Conservation (phyloP, 345 rosid genomes). For the Populus euphratica region DNA sequence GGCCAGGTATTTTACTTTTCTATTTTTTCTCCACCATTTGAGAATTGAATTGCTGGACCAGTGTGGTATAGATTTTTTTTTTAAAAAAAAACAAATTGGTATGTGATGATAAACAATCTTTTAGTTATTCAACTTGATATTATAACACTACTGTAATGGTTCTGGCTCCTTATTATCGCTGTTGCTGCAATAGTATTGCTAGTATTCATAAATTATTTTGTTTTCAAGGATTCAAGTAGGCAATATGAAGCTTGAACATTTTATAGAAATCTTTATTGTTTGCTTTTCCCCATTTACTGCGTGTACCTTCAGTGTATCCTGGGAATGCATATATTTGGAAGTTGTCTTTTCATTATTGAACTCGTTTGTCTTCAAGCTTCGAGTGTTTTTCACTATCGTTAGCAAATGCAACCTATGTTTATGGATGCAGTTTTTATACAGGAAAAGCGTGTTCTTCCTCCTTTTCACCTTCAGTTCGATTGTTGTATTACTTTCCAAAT, state of each 20-base stretch:
- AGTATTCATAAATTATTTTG: too few relatives aligned
- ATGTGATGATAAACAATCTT: too few relatives aligned
- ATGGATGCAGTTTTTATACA: too few relatives aligned
- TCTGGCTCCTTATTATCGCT: neutral
- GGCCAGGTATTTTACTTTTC: slow-evolving; percentile 44
- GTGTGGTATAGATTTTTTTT: neutral
- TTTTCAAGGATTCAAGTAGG: neutral
- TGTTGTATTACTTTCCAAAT: too few relatives aligned
- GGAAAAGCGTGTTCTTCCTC: too few relatives aligned
- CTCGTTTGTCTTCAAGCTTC: neutral
- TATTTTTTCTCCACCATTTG: neutral
- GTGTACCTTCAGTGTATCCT: neutral
- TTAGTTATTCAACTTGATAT: neutral
- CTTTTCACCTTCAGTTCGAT: too few relatives aligned
- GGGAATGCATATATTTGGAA: neutral
- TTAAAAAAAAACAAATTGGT: too few relatives aligned
- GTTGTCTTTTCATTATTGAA: neutral
- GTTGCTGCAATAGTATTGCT: neutral
- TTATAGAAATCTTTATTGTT: neutral
- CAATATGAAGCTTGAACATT: neutral
- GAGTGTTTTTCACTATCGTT: too few relatives aligned
- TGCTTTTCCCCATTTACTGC: neutral
- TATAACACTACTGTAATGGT: neutral
- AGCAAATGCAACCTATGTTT: too few relatives aligned
- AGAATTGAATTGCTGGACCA: slow-evolving; percentile 4